phyloP scores from a whole-genome alignment of 345 rosid genomes.

The Arabidopsis arenosa region DNA sequence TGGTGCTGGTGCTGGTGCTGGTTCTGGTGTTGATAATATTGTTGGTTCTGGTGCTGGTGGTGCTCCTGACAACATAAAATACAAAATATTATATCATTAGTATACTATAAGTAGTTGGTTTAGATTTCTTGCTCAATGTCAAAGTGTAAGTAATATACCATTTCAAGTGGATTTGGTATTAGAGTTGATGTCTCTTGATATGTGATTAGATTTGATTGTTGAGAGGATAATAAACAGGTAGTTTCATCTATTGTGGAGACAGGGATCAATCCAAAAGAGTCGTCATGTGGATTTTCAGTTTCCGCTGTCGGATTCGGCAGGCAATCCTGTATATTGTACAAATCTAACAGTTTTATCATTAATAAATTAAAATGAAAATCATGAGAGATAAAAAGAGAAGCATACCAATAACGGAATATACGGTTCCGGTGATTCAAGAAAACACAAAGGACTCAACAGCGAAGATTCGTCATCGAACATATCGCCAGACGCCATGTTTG shows the following conservation, averaged over 20 bases:
- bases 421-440: not conserved
- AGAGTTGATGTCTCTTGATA: not conserved
- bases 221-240: not conserved
- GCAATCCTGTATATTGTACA: not conserved
- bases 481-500: not conserved
- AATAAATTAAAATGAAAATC: not conserved
- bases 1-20: not conserved
- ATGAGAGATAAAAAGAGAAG: not conserved
- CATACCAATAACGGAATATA: not conserved
- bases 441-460: not conserved
- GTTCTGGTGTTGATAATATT: not conserved
- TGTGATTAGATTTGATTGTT: not conserved
- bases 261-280: not conserved
- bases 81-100: not conserved
- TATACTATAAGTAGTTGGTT: not conserved
- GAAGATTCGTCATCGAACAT: not conserved
- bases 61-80: not conserved
- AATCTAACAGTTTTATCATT: not conserved
- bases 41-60: not conserved
- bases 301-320: not conserved
- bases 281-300: too few species aligned
- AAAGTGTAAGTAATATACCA: conserved; percentile 17
- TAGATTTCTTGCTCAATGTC: not conserved
- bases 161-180: conserved; percentile 11
- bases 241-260: not conserved